Evolutionary conservation across 768 basidiomycete species (phyloP).

Genomic region (Punctularia strigosozonata): DNA sequence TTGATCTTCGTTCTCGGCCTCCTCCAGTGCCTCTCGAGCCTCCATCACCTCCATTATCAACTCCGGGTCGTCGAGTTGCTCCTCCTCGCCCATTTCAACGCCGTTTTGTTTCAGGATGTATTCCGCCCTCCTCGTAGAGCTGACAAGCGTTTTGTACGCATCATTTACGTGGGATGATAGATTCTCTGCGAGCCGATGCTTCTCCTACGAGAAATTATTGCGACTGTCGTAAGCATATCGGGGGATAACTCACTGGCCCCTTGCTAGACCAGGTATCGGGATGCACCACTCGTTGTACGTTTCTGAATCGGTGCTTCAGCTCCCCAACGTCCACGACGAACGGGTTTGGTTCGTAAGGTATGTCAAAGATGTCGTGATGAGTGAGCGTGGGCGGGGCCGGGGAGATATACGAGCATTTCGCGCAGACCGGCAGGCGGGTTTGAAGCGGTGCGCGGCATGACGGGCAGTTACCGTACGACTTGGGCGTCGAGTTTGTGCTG

Average conservation of each 20-base stretch:
- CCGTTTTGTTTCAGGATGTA: conserved; percentile 68
- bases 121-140: conserved; percentile 65
- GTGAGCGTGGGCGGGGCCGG: conserved; percentile 40
- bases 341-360: conserved; percentile 51
- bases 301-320: conserved; percentile 55
- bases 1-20: conserved; percentile 34
- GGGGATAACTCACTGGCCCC: conserved; percentile 34
- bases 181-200: conserved; percentile 46
- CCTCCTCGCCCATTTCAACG: conserved; percentile 47
- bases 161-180: conserved; percentile 71
- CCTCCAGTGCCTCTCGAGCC: conserved; percentile 64
- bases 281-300: conserved; percentile 69
- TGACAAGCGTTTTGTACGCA: conserved; percentile 67
- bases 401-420: conserved; percentile 57
- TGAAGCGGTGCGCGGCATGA: conserved; percentile 50
- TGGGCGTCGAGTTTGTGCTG: not conserved
- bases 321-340: conserved; percentile 53
- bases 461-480: conserved; percentile 32
- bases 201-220: conserved; percentile 25
- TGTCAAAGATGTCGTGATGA: conserved; percentile 59
- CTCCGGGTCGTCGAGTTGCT: conserved; percentile 57
- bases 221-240: conserved; percentile 4
- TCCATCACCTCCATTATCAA: conserved; percentile 76
- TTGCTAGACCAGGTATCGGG: conserved; percentile 76
- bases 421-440: conserved; percentile 64